Percentiles rank a stretch among this genome's conserved stretches.
These are phyloP conservation scores for Aspergillus fumigatus DNA, from an alignment of 2,329 filamentous ascomycete species.

Conservation along the genomic window DNA sequence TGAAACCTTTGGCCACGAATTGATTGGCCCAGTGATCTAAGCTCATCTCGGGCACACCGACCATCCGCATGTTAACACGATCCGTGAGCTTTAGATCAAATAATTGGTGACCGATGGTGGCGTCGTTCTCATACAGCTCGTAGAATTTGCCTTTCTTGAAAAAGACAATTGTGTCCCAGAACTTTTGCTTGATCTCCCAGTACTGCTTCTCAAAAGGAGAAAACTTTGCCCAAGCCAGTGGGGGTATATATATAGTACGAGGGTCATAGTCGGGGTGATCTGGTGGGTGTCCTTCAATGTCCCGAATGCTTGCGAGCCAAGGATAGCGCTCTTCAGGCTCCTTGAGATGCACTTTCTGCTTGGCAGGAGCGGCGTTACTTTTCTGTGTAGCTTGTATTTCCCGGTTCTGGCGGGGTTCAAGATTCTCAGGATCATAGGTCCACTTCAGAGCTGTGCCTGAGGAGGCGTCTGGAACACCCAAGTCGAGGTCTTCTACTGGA, in stretches of 20 bases:
- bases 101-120: conserved; percentile 89
- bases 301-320: conserved; percentile 81
- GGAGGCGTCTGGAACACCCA: conserved; percentile 50
- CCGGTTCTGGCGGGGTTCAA: conserved; percentile 48
- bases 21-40: conserved; percentile 98
- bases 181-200: conserved; percentile 98
- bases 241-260: conserved; percentile 84
- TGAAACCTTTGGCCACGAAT: conserved; percentile 96
- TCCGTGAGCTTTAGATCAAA: conserved; percentile 98
- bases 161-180: conserved; percentile 96
- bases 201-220: conserved; percentile 97
- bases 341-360: conserved; percentile 68
- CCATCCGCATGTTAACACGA: conserved; percentile 99
- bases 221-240: conserved; percentile 72
- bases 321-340: conserved; percentile 83
- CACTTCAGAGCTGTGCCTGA: conserved; percentile 77
- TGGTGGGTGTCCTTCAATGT: conserved; percentile 75
- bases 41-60: conserved; percentile 91
- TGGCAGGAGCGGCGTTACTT: conserved; percentile 34
- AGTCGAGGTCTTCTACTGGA: conserved; percentile 51
- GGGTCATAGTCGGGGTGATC: conserved; percentile 87
- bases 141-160: conserved; percentile 99
- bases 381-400: conserved; percentile 34
- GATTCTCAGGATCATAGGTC: conserved; percentile 64
- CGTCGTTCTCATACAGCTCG: conserved; percentile 96